Percentiles rank a stretch among this genome's conserved stretches.
Conservation (phyloP, 106 monocot species). For the Allium cepa region DNA sequence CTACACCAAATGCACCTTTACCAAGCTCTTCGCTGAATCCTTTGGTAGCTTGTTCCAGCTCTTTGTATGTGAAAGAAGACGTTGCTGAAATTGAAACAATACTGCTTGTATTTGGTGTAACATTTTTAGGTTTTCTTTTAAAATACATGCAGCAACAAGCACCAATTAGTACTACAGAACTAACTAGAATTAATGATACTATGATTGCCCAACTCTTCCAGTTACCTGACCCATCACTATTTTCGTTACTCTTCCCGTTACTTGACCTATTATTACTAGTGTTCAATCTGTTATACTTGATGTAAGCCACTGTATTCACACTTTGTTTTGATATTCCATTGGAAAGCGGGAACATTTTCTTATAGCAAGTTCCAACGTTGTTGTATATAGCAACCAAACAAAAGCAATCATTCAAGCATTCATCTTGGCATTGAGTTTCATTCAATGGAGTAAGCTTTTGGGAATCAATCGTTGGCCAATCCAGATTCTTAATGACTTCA, state of each 20-base stretch:
- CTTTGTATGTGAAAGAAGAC: conserved; percentile 15
- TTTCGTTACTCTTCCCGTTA: background rate
- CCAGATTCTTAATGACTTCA: background rate
- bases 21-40: conserved; percentile 24
- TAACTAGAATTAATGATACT: background rate
- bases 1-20: conserved; percentile 22
- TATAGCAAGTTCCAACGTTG: background rate
- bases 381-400: conserved; percentile 10
- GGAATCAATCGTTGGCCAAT: background rate
- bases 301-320: background rate
- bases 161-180: background rate
- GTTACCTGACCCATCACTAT: background rate
- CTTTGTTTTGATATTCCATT: conserved; percentile 2
- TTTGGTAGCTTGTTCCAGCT: conserved; percentile 20
- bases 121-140: background rate
- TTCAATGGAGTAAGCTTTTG: background rate
- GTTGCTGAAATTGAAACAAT: background rate
- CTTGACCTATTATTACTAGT: background rate
- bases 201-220: background rate
- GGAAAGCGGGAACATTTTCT: conserved; percentile 7
- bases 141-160: background rate
- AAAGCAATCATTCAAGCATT: conserved; percentile 31
- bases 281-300: background rate
- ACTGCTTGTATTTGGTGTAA: too few species aligned
- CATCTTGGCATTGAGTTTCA: background rate